Percentiles rank a stretch among this genome's conserved stretches.
Evolutionary conservation across 2,329 filamentous ascomycete genomes (phyloP).

Genomic region (Pseudogymnoascus sp.): DNA sequence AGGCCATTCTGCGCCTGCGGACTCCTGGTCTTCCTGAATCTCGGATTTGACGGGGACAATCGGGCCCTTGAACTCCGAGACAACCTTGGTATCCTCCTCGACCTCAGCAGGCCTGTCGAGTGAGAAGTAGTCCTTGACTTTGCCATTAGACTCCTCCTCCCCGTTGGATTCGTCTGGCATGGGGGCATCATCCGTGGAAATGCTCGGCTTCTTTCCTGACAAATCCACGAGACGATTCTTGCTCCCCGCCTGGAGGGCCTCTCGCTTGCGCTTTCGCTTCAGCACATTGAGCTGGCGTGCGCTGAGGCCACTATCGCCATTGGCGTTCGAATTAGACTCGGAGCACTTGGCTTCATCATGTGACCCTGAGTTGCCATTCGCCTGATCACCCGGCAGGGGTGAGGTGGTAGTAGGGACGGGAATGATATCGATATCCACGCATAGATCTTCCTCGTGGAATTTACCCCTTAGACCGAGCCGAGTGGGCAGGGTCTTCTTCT

Average conservation of each 20-base stretch:
- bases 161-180: conserved; percentile 54
- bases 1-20: conserved; percentile 81
- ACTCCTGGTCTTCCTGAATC: conserved; percentile 66
- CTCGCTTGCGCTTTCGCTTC: conserved; percentile 86
- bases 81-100: conserved; percentile 85
- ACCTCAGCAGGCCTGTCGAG: conserved; percentile 67
- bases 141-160: conserved; percentile 49
- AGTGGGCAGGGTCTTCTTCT: conserved; percentile 78
- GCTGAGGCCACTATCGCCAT: conserved; percentile 62
- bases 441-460: conserved; percentile 74
- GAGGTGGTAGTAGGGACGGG: conserved; percentile 15
- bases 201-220: conserved; percentile 46
- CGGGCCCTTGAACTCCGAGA: conserved; percentile 90
- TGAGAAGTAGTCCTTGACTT: conserved; percentile 77
- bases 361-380: conserved; percentile 37
- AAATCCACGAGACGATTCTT: conserved; percentile 88
- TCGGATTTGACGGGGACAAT: conserved; percentile 75
- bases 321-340: conserved; percentile 23
- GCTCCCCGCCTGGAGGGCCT: conserved; percentile 78
- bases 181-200: conserved; percentile 24
- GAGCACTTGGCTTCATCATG: conserved; percentile 31
- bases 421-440: conserved; percentile 51
- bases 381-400: conserved; percentile 17
- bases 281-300: conserved; percentile 89
- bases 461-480: conserved; percentile 79